Base-by-base conservation (phyloP, 495 filamentous ascomycete species). In the Penicillium silybi region DNA sequence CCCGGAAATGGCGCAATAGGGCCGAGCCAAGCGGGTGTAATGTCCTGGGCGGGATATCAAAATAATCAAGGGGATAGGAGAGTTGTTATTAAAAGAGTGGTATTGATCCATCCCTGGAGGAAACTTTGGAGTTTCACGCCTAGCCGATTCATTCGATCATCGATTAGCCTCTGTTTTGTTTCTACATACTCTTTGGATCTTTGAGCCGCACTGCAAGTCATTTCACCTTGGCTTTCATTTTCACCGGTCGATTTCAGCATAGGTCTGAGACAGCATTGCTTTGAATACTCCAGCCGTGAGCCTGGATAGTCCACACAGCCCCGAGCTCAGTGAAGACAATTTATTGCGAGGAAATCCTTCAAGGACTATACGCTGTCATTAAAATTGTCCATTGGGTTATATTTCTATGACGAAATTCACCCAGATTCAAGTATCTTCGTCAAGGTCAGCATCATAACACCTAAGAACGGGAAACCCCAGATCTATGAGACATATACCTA, bases 221-320 rank as follows among this genome's bases (percentile, higher is more conserved):
- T 34, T 18, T n/a, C 19, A 11, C 20, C 22, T 40, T 42, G 35
- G 23, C 10, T 38, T 32, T 29, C n/a, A 17, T 23, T n/a, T 6
- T 43, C 50, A 39, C n/a, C 42, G n/a, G 20, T 37, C 37, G 35
- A 15, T 42, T 59, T 56, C 18, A 44, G 29, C 44, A 39, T 23
- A 53, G 38, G 61, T 59, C 60, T 53, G 53, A 66, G 57, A 66
- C 63, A 46, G 59, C 56, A 57, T 63, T 61, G 54, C 60, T 50
- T 63, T 34, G 46, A 57, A 60, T 47, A 39, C 50, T 52, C 50
- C 41, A 44, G 42, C 44, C 29, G 56, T 45, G 26, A 52, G 26
- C 44, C 26, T 16, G 17, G 23, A n/a, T 2, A 27, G 6, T 15
- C 35, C n/a, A 35, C 44, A 15, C 19, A 3, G 3, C 1, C 9